phyloP scores from a whole-genome alignment of 495 filamentous ascomycete genomes.

The Diplogelasinospora grovesii region DNA sequence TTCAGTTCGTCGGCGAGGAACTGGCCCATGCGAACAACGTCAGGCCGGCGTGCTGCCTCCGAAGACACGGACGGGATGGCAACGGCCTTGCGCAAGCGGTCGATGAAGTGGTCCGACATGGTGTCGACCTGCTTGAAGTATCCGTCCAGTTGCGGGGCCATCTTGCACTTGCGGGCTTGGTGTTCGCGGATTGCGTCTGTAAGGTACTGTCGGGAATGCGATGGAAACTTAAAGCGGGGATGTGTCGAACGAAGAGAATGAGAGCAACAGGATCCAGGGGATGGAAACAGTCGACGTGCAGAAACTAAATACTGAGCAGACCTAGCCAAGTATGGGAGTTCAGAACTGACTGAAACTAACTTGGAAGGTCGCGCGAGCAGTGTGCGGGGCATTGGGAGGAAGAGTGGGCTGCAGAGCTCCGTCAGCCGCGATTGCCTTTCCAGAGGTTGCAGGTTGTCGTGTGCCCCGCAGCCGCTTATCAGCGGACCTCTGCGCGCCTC shows the following conservation, averaged over 20 bases:
- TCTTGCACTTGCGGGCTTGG: constrained; percentile 61
- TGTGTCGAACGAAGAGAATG: neutral
- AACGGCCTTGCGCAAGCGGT: constrained; percentile 85
- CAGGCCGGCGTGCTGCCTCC: constrained; percentile 75
- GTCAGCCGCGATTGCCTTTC: too few relatives aligned
- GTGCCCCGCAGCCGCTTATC: neutral
- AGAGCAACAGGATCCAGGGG: neutral
- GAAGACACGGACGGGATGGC: constrained; percentile 94
- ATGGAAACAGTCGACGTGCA: too few relatives aligned
- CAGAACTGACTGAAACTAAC: constrained; percentile 6
- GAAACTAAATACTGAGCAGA: neutral
- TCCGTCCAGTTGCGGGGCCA: constrained; percentile 76
- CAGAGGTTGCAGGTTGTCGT: neutral
- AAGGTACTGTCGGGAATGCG: constrained; percentile 32
- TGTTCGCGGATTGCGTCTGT: constrained; percentile 40
- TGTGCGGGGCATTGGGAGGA: constrained; percentile 32
- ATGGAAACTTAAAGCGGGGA: constrained; percentile 1
- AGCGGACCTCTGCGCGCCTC: too few relatives aligned
- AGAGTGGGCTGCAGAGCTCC: constrained; percentile 1
- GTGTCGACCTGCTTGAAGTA: constrained; percentile 87
- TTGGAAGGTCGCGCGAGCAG: constrained; percentile 27
- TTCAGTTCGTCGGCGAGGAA: constrained; percentile 80
- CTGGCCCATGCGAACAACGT: constrained; percentile 94
- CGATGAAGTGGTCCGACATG: constrained; percentile 77
- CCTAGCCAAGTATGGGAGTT: neutral